Base-by-base conservation (phyloP, 2,329 filamentous ascomycete genomes). In the Neurospora crassa region DNA sequence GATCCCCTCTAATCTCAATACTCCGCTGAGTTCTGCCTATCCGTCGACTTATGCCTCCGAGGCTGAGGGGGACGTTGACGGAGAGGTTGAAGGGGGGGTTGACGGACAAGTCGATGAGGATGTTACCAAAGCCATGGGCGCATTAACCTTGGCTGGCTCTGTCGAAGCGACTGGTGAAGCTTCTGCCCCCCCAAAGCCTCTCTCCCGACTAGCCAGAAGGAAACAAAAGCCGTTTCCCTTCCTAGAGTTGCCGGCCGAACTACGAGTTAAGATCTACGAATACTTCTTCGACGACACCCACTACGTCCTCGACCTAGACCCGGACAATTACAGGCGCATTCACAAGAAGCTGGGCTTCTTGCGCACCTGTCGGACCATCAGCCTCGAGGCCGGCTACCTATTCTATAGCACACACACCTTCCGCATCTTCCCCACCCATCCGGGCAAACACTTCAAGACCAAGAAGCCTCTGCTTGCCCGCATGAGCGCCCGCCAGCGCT, bases 401-500 rank as follows among this genome's bases (percentile, higher is more conserved):
- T 91, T 92, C 78, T 93, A 91, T 80, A 87, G 86, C 77, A 84
- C 83, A 10, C 85, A 87, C 70, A 84, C 86, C 0, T 86, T 91
- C 70, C 89, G 90, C 70, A 79, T 94, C 43, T 93, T 93, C 76
- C 90, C 90, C 14, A 89, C 86, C 3, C 83, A 86, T 29, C 86
- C 86, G 5, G 89, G 89, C 67, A 84, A 86, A 47, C 89, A 90
- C 80, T 92, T 92, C 82, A 91, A 92, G 80, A 89, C 89, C 40
- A 92, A 92, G 81, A 88, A 88, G 75, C 91, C 91, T 1, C 83
- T 94, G 0, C 83, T 94, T 40, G 86, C 89, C 6, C 88, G 91
- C 20, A 80, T 94, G 70, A 88, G 88, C 24, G 80, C 86, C 0
- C 82, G 81, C 40, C 90, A 91, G 78, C 87, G 90, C 42, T 81